Base-by-base conservation (phyloP, 2,329 filamentous ascomycete genomes). In the Beauveria scarabaeidicola region DNA sequence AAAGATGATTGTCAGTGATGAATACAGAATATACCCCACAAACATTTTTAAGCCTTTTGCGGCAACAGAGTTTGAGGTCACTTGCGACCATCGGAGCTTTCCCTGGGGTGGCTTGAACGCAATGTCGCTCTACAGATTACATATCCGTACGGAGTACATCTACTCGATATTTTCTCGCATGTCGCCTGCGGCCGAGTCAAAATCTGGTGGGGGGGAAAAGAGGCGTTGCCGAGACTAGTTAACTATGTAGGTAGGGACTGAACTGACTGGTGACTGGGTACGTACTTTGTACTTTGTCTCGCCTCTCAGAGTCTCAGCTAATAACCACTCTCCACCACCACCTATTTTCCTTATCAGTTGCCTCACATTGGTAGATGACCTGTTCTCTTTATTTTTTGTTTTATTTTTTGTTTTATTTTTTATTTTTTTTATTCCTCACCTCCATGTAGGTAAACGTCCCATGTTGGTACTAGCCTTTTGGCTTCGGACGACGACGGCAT, bases 11-110 rank as follows among this genome's bases (percentile, higher is more conserved):
- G 38, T 38, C 27, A 19, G 29, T 25, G n/a, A n/a, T 32, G 29
- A 32, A 32, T 32, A 32, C 29, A 32, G 29, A 8, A 23, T 21
- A 23, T 21, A 53, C 52, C 52, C 52, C 52, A 54, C 52, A 54
- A 29, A 43, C 11, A 23, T 19, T 4, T 4, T 44, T 11, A 19
- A 23, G 43, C 9, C 10, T 44, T 21, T 15, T 23, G 21, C 9
- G 47, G 47, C 23, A 50, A 48, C 17, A 53, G 13, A 25, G 38
- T 54, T 54, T n/a, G 2, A 25, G 15, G 44, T 36, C 36, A n/a
- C 48, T 46, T 52, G 57, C 57, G 57, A 59, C 50, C 40, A 59
- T 59, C 57, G 57, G 57, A 59, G 57, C n/a, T 36, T 40, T 21
- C 43, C 27, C 21, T 25, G 47, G 23, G 25, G 21, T 25, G 44